Percentiles rank a stretch among this genome's conserved stretches.
Evolutionary conservation across 2,329 filamentous ascomycete genomes (phyloP).

Genomic region (Talaromyces sp.): DNA sequence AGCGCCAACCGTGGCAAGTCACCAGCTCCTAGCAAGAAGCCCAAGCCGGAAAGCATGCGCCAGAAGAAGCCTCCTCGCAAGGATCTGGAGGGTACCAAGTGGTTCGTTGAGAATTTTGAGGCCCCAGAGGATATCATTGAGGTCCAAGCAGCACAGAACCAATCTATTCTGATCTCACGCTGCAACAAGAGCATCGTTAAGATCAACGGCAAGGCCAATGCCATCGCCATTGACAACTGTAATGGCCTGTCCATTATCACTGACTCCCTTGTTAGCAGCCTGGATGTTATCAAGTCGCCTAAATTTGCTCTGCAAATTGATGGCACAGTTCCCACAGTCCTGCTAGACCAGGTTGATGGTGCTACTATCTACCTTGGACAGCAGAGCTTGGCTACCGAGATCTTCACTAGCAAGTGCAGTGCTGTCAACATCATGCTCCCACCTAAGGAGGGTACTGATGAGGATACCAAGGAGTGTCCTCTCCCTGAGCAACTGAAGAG

Average conservation of each 20-base stretch:
- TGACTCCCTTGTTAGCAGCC: slow-evolving; percentile 83
- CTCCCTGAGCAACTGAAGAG: slow-evolving; percentile 88
- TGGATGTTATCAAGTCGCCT: slow-evolving; percentile 93
- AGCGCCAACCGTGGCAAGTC: slow-evolving; percentile 66
- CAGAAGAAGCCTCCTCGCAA: slow-evolving; percentile 79
- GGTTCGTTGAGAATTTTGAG: slow-evolving; percentile 94
- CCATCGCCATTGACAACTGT: slow-evolving; percentile 94
- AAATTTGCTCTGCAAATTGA: slow-evolving; percentile 95
- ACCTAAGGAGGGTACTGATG: slow-evolving; percentile 65
- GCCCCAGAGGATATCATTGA: slow-evolving; percentile 73
- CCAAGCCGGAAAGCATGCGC: slow-evolving; percentile 83
- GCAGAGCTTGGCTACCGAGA: slow-evolving; percentile 74
- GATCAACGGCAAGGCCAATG: slow-evolving; percentile 90
- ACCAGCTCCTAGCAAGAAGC: slow-evolving; percentile 83
- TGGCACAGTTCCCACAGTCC: slow-evolving; percentile 79
- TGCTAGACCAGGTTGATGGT: slow-evolving; percentile 91
- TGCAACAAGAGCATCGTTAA: slow-evolving; percentile 91
- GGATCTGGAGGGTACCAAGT: slow-evolving; percentile 86
- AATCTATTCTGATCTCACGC: slow-evolving; percentile 88
- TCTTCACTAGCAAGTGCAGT: slow-evolving; percentile 87
- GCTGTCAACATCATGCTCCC: slow-evolving; percentile 85
- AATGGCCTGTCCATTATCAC: slow-evolving; percentile 81
- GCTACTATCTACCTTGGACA: slow-evolving; percentile 84
- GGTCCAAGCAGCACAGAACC: slow-evolving; percentile 77
- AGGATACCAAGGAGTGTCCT: slow-evolving; percentile 84